These are phyloP conservation scores for Castanea sativa DNA, from an alignment of 306 rosid genomes.

Conservation along the genomic window DNA sequence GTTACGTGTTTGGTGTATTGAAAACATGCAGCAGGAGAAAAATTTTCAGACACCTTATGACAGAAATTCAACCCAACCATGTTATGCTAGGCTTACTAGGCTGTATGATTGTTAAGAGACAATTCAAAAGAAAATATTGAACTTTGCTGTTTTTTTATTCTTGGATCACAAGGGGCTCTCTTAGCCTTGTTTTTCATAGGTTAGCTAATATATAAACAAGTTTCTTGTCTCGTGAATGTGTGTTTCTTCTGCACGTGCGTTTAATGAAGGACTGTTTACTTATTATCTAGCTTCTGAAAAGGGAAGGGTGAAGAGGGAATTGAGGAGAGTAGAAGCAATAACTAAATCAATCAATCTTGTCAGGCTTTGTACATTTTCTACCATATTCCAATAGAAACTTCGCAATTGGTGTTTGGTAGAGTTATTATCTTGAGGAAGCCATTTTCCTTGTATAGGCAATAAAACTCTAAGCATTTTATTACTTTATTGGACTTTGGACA, in stretches of 20 bases:
- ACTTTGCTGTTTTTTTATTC: not conserved
- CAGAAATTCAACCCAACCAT: slow-evolving; percentile 22
- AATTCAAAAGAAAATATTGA: not conserved
- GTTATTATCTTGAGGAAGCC: too few species aligned
- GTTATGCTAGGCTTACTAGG: slow-evolving; percentile 5
- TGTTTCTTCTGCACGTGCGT: not conserved
- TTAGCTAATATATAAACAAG: not conserved
- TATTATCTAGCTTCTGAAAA: too few species aligned
- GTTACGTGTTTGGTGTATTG: slow-evolving; percentile 23
- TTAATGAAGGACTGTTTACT: not conserved
- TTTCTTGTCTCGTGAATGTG: not conserved
- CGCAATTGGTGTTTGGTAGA: too few species aligned
- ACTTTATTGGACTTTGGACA: too few species aligned
- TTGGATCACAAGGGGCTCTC: not conserved
- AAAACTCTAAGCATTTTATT: too few species aligned
- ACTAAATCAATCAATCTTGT: not conserved
- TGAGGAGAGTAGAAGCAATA: too few species aligned
- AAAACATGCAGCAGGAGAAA: slow-evolving; percentile 1
- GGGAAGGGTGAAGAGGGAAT: too few species aligned
- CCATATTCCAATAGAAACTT: too few species aligned
- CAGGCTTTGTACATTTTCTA: too few species aligned
- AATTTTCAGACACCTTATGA: slow-evolving; percentile 18
- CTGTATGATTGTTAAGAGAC: not conserved
- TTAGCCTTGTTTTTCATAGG: not conserved
- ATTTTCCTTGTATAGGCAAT: too few species aligned